phyloP scores from a whole-genome alignment of 1,139 yeast species.

The Geotrichum histeridarum region DNA sequence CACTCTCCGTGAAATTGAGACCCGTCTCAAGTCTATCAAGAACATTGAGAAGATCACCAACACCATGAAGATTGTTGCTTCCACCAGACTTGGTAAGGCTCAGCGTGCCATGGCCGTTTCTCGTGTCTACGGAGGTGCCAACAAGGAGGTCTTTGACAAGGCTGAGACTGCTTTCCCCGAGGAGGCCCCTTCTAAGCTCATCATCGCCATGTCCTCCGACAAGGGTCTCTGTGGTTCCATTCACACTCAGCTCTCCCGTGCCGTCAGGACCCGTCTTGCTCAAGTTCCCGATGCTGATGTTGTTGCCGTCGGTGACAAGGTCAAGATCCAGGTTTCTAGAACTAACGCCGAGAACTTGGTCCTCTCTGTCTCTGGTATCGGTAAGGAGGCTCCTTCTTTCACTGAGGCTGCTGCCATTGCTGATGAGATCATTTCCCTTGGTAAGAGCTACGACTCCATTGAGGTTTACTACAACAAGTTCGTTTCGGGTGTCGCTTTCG shows the following conservation, averaged over 20 bases:
- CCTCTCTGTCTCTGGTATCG: constrained; percentile 81
- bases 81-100: constrained; percentile 93
- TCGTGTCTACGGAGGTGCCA: constrained; percentile 77
- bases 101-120: constrained; percentile 92
- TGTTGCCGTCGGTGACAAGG: constrained; percentile 90
- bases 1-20: constrained; percentile 96
- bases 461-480: constrained; percentile 86
- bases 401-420: constrained; percentile 83
- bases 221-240: constrained; percentile 98
- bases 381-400: constrained; percentile 95
- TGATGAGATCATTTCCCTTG: constrained; percentile 66
- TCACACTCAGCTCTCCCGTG: constrained; percentile 89
- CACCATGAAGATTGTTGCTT: constrained; percentile 98
- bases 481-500: constrained; percentile 81
- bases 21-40: constrained; percentile 95
- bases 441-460: constrained; percentile 59
- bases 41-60: constrained; percentile 98
- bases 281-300: constrained; percentile 69
- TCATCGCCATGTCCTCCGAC: constrained; percentile 89
- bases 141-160: constrained; percentile 69
- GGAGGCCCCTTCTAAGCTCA: constrained; percentile 50
- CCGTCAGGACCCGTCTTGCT: constrained; percentile 65
- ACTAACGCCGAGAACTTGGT: constrained; percentile 64
- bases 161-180: constrained; percentile 65
- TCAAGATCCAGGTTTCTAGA: constrained; percentile 82